phyloP scores from a whole-genome alignment of 495 filamentous ascomycete species.

The Chaetomidium leptoderma region DNA sequence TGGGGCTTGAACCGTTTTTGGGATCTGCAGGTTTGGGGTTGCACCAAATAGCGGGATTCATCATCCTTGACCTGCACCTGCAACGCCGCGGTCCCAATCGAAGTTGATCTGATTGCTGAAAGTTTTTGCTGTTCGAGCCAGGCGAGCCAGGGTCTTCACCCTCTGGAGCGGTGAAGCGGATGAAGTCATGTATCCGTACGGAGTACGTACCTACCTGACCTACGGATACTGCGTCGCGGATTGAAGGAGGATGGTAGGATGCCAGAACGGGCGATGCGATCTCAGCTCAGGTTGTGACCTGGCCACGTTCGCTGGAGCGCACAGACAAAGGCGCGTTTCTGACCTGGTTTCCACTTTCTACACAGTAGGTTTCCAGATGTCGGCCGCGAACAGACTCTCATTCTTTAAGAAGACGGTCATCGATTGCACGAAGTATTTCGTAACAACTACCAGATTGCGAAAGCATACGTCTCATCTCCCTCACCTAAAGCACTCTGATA shows the following conservation, averaged over 20 bases:
- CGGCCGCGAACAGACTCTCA: not conserved
- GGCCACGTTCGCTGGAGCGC: not conserved
- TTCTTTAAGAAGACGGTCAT: no score
- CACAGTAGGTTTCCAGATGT: no score
- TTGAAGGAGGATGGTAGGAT: no score
- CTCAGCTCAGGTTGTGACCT: not conserved
- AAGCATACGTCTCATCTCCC: not conserved
- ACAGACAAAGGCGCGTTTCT: not conserved
- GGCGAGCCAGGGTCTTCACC: constrained; percentile 7
- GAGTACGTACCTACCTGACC: no score
- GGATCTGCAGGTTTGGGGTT: not conserved
- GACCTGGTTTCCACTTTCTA: constrained; percentile 2
- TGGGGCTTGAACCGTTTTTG: not conserved
- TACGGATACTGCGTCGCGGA: no score
- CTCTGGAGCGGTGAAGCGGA: constrained; percentile 4
- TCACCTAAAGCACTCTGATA: no score
- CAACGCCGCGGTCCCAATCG: not conserved
- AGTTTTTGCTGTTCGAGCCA: not conserved
- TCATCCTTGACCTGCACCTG: not conserved
- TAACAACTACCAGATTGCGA: no score
- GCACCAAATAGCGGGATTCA: not conserved
- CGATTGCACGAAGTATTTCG: no score
- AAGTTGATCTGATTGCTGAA: not conserved
- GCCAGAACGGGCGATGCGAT: no score
- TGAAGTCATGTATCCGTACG: no score